Evolutionary conservation across 2,329 filamentous ascomycete species (phyloP), one percentile per base, ranked within the genome.

Genomic region (Trichoderma simmonsii): DNA sequence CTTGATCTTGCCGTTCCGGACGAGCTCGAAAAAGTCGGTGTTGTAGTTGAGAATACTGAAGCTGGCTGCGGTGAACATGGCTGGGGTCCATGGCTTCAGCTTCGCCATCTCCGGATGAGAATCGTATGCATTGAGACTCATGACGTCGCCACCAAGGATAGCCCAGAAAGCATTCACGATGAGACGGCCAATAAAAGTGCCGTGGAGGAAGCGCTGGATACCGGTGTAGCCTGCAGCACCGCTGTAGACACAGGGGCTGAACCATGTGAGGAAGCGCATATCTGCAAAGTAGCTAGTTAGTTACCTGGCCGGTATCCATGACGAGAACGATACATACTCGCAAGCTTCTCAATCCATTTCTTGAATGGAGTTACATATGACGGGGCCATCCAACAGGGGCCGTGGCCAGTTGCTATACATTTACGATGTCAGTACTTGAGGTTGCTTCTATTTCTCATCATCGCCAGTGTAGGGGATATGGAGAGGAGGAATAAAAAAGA

Each of bases 161-260:
- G 78, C 80, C 89, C 89, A 92, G 77, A 92, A 91, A 0, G 79
- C 78, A 51, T 86, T 82, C 4, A 88, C 86, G 24, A 92, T 78
- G 65, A 81, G 82, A 0, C 88, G 85, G 2, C 90, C 90, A 2
- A 91, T 68, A 39, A 82, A 79, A 0, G 88, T 91, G 26, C 84
- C 82, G 74, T 92, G 89, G 61, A 90, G 82, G 72, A 91, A 88
- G 11, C 79, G 77, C 4, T 89, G 85, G 2, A 88, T 82, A 12
- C 81, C 81, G 14, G 85, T 82, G 74, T 86, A 91, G 1, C 90
- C 91, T 76, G 90, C 90, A 2, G 85, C 86, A 2, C 85, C 83
- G 5, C 90, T 91, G 90, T 91, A 95, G 15, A 92, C 86, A 77
- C 92, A 94, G 0, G 93, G 92, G 66, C 88, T 90, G 80, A 95